Base-by-base conservation (phyloP, 176 grass and related monocot genomes). In the Oryza rufipogon region DNA sequence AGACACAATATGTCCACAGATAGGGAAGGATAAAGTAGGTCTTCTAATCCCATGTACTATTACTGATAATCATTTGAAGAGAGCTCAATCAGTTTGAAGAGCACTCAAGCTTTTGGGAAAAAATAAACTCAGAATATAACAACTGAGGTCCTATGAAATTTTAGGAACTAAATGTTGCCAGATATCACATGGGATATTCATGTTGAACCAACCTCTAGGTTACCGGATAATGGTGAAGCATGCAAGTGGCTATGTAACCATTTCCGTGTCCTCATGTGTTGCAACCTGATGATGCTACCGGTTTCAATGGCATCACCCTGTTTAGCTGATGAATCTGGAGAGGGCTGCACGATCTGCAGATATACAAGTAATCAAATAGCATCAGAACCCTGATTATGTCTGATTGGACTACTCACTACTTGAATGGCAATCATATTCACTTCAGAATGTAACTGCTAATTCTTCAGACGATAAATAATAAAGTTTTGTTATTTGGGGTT, bases 211-310 rank as follows among this genome's bases (percentile, higher is more conserved):
- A 94, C 92, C 92, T 94, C 92, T 56, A 94, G 79, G 85, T 94
- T 94, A 76, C 90, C 92, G 25, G 92, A 92, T 83, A 94, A 85
- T 3, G 92, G 92, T 68, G 92, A 94, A 76, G 90, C 87, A 23
- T 92, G 81, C 90, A 92, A 60, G 60, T 94, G 92, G 76, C 92
- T 94, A 76, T 94, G 92, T 26, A 94, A 81, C 92, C 92, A 94
- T 83, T 22, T 92, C 32, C 85, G 70, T 12, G 92, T 94, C 75
- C 32, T 89, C 92, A 92, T 94, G 25, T 94, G 92, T 77, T 94
- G 92, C 70, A 94, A 71, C 80, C 79, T 87, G 70, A 94, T 47
- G 76, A 92, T 86, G 38, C 44, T 80, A 68, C 92, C 92, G 66
- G 64, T 92, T 76, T 86, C 77, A 39, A 92, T 81, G 47, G 82